Base-by-base conservation (phyloP, 176 grass and related monocot genomes). In the Melocanna baccifera region DNA sequence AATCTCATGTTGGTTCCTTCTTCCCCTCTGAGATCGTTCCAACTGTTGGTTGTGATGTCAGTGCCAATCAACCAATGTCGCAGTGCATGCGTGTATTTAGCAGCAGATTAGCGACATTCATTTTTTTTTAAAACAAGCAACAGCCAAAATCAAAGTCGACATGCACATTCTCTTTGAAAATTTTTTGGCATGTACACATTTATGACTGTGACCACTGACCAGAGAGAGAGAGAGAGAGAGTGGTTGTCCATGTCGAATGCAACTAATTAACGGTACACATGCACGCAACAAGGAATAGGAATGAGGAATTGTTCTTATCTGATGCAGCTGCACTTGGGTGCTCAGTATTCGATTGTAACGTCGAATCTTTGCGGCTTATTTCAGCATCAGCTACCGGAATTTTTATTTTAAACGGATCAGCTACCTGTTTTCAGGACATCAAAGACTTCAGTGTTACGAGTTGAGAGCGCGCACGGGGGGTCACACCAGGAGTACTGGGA, bases 101-200 rank as follows among this genome's bases (percentile, higher is more conserved):
- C 55, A 12, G 23, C 58, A 62, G 52, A 52, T 22, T 58, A 58
- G 20, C 28, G 53, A 81, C 50, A 43, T 1, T 4, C 12, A 46
- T 13, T 5, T 36, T 48, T 48, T 5, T 48, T 5, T 15, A 48
- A 14, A 12, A 48, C 41, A 48, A 15, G 46, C 30, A 67, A 81
- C 48, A 57, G 15, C 23, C 8, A 52, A 73, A 15, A 56, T 11
- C 3, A 10, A 81, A 56, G 32, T 69, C 22, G 48, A 22, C 7
- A 20, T 22, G 2, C 7, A 20, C 6, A 53, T n/a, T 39, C 3
- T 15, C 3, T n/a, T 22, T 7, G 12, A 14, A 67, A n/a, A n/a
- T n/a, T n/a, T n/a, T n/a, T n/a, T n/a, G n/a, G 9, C 79, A 58
- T 82, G 79, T 71, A 58, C 36, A 71, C 36, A 71, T 13, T 68